Evolutionary conservation across 75 land plant species (phyloP), one percentile per base, ranked within the genome.

Genomic region (Pinus taeda): DNA sequence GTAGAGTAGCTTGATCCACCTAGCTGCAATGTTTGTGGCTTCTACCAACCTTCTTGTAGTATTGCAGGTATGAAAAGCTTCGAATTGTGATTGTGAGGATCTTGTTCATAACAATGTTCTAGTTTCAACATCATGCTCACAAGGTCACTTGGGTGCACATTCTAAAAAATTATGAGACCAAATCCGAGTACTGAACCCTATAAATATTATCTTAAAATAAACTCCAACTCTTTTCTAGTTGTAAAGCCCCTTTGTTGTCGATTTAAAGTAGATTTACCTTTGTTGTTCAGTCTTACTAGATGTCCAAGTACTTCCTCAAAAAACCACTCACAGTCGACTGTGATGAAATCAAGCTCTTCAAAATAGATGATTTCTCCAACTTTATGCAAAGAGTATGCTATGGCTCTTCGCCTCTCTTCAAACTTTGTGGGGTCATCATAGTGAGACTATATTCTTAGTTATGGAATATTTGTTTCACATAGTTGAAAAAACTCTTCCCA

Each of bases 291-390:
- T 71, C 75, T 86, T 39, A 81, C 62, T 3, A 92, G 84, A 29
- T 70, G 82, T 37, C 89, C 81, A 61, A 93, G 81, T 12, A 91
- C 87, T 22, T 91, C 92, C 15, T 88, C 79, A 67, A 85, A 89
- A 60, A 93, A 93, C 95, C 95, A 93, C 65, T 89, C 93, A 78
- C 85, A 87, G 60, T 93, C 89, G 29, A 91, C 71, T 59, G 91
- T 83, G 17, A 93, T 55, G 65, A 93, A 87, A 12, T 86, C 95
- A 11, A 89, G 85, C 11, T 86, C 90, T 29, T 93, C 84, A 63
- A 91, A 89, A 62, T 79, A 93, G 15, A 93, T 89, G 56, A 91
- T 81, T 73, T 89, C 89, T 1, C 95, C 93, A 9, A 81, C 64
- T n/a, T 79, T 72, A 76, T 93, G 93, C 73, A 93, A 76, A 21